Conservation (phyloP, 140 eudicot genomes). For the Senecio squalidus region DNA sequence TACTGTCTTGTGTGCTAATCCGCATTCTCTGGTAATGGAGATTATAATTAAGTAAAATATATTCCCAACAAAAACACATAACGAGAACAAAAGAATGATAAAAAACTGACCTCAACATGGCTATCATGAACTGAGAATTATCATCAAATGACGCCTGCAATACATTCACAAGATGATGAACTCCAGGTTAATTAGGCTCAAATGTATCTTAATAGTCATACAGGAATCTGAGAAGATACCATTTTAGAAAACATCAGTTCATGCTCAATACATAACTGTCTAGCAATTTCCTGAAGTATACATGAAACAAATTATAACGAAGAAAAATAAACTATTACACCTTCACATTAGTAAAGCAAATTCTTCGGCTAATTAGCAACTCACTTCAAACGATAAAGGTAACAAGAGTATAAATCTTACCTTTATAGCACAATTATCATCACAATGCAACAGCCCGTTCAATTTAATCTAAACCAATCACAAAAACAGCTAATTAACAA, state of each 20-base stretch:
- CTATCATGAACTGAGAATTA: constrained; percentile 71
- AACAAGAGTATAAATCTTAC: constrained; percentile 22
- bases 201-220: constrained; percentile 6
- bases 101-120: constrained; percentile 69
- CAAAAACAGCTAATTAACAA: constrained; percentile 9
- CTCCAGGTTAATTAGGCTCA: constrained; percentile 2
- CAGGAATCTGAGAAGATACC: constrained; percentile 35
- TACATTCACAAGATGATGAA: constrained; percentile 6
- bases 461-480: constrained; percentile 60
- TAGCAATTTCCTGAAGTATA: constrained; percentile 76
- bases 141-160: constrained; percentile 94
- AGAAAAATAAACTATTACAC: not conserved
- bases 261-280: constrained; percentile 79
- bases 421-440: constrained; percentile 91
- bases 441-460: constrained; percentile 90
- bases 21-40: constrained; percentile 74
- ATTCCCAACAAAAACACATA: constrained; percentile 8
- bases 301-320: not conserved
- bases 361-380: no score
- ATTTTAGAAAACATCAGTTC: constrained; percentile 74
- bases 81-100: not conserved
- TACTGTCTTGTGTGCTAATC: constrained; percentile 95
- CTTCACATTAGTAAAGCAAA: no score
- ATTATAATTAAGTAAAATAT: constrained; percentile 5
- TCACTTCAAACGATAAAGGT: not conserved